Base-by-base conservation (phyloP, 805 yeast genomes). In the Candida boleticola region DNA sequence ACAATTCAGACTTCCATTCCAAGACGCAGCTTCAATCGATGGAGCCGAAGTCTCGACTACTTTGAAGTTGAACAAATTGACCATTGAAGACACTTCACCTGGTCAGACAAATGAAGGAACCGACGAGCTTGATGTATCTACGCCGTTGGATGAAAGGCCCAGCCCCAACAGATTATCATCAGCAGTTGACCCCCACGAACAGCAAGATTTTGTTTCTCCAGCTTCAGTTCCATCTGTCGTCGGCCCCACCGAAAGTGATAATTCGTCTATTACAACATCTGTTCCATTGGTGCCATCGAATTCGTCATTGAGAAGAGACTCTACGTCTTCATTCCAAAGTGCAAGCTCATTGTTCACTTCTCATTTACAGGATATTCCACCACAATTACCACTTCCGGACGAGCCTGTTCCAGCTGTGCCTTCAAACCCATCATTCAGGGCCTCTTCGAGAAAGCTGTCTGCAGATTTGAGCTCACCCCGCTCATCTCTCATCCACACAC, bases 1-100 rank as follows among this genome's bases (percentile, higher is more conserved):
- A 2, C 74, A 66, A 37, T 85, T 85, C 56, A 71, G 93, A 53
- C 66, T 80, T 13, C 92, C 92, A 0, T 85, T 84, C 55, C 88
- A 82, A 54, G 86, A 82, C 1, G 16, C 22, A 25, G n/a, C 46
- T 20, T 7, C 40, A 5, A n/a, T 7, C 19, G 14, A 33, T 9
- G 36, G 22, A 19, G 22, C 35, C 4, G 16, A 16, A 7, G 18
- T 13, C 20, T 19, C 20, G 4, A 17, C 35, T 5, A 14, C 10
- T 7, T 22, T 23, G 20, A 38, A 27, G 13, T 17, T 36, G 4
- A 30, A 35, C 22, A 36, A 22, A 13, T 9, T 6, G 18, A 34
- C 26, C 17, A 10, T 18, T 27, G 36, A 36, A 14, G 36, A 19
- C n/a, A 20, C 42, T 3, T 16, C 34, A n/a, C 25, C 39, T 43